phyloP scores from a whole-genome alignment of 768 basidiomycete genomes.

The Boletus rufocinnamomeus region DNA sequence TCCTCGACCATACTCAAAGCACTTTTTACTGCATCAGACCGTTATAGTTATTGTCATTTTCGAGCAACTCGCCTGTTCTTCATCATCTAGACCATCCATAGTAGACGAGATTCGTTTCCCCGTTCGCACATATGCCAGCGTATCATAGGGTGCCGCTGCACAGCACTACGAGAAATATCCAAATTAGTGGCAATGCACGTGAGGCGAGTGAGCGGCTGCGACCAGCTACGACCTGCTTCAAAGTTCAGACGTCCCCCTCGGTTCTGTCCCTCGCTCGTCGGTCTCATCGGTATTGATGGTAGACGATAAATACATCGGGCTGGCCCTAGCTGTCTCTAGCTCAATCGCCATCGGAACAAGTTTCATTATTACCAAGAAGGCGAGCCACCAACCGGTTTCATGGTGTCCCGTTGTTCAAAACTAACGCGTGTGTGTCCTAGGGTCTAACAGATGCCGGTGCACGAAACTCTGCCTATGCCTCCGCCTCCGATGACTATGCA shows the following conservation, averaged over 20 bases:
- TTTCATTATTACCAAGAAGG: slow-evolving; percentile 99
- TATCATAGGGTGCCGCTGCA: not conserved
- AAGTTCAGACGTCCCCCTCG: slow-evolving; percentile 3
- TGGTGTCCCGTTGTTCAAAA: slow-evolving; percentile 6
- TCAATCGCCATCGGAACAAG: slow-evolving; percentile 90
- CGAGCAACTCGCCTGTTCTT: not conserved
- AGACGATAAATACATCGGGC: slow-evolving; percentile 95
- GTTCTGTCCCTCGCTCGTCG: not conserved
- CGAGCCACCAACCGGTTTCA: slow-evolving; percentile 29
- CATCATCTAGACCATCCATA: not conserved
- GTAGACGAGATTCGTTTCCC: not conserved
- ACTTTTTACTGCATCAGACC: not conserved
- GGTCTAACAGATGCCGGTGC: slow-evolving; percentile 86
- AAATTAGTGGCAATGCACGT: slow-evolving; percentile 31
- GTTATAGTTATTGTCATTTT: not conserved
- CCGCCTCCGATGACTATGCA: slow-evolving; percentile 78
- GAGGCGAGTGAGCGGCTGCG: slow-evolving; percentile 4
- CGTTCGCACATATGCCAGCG: no score
- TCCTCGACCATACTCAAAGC: not conserved
- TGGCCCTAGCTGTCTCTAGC: slow-evolving; percentile 83
- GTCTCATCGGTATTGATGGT: slow-evolving; percentile 48
- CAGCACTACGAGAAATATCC: not conserved
- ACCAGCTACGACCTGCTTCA: slow-evolving; percentile 3
- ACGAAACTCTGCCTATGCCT: slow-evolving; percentile 47
- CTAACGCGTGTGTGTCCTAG: slow-evolving; percentile 42